These are phyloP conservation scores for Nakazawaea populi DNA, from an alignment of 805 yeast species.

Conservation along the genomic window DNA sequence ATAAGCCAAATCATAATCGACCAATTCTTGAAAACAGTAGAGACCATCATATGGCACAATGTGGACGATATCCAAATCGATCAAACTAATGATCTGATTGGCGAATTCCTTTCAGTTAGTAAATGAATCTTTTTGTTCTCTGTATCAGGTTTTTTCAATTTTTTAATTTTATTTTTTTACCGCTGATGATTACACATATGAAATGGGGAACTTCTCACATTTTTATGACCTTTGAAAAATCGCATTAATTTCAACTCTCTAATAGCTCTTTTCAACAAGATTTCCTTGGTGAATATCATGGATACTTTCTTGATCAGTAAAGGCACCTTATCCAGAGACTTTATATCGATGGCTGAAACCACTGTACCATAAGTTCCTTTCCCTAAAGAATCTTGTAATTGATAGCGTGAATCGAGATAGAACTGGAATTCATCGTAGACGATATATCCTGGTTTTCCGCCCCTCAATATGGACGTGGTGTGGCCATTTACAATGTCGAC, in stretches of 20 bases:
- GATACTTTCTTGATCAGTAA: constrained; percentile 82
- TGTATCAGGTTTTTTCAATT: constrained; percentile 33
- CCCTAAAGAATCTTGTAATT: constrained; percentile 56
- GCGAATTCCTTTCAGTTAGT: constrained; percentile 25
- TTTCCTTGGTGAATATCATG: constrained; percentile 59
- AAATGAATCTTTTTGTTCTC: not conserved
- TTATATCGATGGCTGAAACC: constrained; percentile 62
- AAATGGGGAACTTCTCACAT: constrained; percentile 26
- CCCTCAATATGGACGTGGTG: constrained; percentile 2
- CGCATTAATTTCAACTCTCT: constrained; percentile 79
- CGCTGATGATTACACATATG: not conserved
- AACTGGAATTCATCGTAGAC: constrained; percentile 52
- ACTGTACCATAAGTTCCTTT: constrained; percentile 87
- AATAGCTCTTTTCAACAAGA: constrained; percentile 70
- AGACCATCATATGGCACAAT: constrained; percentile 74
- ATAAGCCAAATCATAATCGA: constrained; percentile 74
- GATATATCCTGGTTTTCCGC: constrained; percentile 15
- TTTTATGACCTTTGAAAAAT: constrained; percentile 80
- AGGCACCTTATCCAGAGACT: constrained; percentile 27
- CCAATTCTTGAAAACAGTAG: constrained; percentile 82
- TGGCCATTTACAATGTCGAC: constrained; percentile 3
- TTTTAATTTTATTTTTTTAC: not conserved
- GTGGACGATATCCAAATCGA: constrained; percentile 69
- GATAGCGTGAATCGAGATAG: constrained; percentile 56
- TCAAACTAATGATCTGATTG: constrained; percentile 52